Evolutionary conservation across 23 red algal genomes (phyloP), one percentile per base, ranked within the genome.

Genomic region (Rhodosorus marinus): DNA sequence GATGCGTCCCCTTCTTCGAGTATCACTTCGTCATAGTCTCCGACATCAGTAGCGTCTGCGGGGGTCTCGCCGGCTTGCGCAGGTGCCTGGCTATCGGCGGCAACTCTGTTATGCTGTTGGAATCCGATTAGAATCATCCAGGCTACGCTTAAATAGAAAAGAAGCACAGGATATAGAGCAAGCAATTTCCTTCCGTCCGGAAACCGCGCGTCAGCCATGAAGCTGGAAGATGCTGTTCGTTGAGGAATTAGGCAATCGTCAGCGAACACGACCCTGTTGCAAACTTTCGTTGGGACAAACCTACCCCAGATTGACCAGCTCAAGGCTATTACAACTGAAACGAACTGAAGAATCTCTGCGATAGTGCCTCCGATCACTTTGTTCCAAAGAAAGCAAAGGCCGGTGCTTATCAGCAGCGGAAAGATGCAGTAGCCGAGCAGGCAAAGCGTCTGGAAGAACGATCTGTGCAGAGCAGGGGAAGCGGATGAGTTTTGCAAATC

Each of bases 101-200:
- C n/a, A n/a, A n/a, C n/a, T n/a, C n/a, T n/a, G n/a, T n/a, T n/a
- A n/a, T n/a, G n/a, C 8, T 76, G 72, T 71, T 94, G 74, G 51
- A 94, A 94, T 7, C 65, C 87, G 31, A 98, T 74, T 11, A 98
- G 66, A 20, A 98, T 69, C 48, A 84, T 84, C 90, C 90, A 98
- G 8, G 90, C 71, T 0, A 98, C 59, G 1, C 73, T 76, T 0
- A 75, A 64, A 46, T 78, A 98, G 52, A 98, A 84, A 6, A 98
- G 60, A 33, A 84, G 28, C 4, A 98, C 78, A 5, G 90, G 90
- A 33, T 84, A 98, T 15, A 83, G 53, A 0, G 79, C 78, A 25
- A 98, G 75, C 1, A 77, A n/a, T 67, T 83, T 83, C 22, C 90
- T 52, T 15, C 90, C 90, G 33, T 79, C 70, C 32, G 76, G 90